These are phyloP conservation scores for Chlorella variabilis DNA, from an alignment of 163 green algal species.

Conservation along the genomic window DNA sequence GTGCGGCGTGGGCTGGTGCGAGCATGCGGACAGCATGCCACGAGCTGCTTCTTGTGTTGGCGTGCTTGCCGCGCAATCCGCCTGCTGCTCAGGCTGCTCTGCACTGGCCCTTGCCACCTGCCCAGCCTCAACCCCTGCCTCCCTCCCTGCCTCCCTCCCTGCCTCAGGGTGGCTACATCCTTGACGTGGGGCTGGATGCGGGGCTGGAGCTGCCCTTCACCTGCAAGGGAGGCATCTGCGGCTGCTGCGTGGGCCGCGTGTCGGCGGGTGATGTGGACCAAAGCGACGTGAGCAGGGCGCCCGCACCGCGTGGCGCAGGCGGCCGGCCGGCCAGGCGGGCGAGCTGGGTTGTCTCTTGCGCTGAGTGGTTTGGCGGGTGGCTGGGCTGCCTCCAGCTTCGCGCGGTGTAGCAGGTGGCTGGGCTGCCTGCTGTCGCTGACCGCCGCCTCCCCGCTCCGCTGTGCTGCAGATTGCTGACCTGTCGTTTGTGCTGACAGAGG, in stretches of 20 bases:
- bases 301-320: neutral
- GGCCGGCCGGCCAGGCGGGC: too few species aligned
- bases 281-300: constrained; percentile 69
- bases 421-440: neutral
- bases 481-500: constrained; percentile 64
- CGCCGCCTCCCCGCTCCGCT: too few species aligned
- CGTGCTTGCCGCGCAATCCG: too few species aligned
- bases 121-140: too few species aligned
- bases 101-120: too few species aligned
- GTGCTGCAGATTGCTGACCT: constrained; percentile 61
- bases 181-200: constrained; percentile 67
- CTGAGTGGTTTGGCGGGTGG: too few species aligned
- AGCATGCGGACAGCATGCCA: neutral
- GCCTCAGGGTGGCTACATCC: constrained; percentile 75
- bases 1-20: neutral
- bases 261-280: constrained; percentile 62
- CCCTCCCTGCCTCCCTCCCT: too few species aligned
- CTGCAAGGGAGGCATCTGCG: constrained; percentile 73
- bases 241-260: constrained; percentile 68
- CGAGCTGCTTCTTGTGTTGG: too few species aligned
- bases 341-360: too few species aligned
- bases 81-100: too few species aligned
- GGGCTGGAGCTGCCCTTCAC: constrained; percentile 79
- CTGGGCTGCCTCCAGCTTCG: too few species aligned
- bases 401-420: too few species aligned